Percentiles rank a stretch among this genome's conserved stretches.
Evolutionary conservation across 2,329 filamentous ascomycete genomes (phyloP).

Genomic region (Venturia nashicola): DNA sequence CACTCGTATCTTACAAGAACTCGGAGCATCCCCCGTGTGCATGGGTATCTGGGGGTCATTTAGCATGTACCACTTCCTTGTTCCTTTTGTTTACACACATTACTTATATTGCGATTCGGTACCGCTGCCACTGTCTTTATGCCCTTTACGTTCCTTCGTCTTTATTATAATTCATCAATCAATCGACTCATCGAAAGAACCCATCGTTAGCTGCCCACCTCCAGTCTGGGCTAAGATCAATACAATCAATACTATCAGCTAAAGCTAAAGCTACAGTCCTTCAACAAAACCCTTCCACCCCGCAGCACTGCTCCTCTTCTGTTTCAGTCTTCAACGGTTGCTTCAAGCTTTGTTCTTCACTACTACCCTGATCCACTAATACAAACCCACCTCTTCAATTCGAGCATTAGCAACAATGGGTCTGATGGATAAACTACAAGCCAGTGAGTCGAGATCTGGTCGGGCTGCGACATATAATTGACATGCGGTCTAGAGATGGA

Average conservation of each 20-base stretch:
- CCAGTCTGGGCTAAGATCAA: not conserved
- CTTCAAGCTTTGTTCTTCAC: not conserved
- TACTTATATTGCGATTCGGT: constrained; percentile 2
- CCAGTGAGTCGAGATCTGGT: not conserved
- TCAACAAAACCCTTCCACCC: not conserved
- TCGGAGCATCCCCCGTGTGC: not conserved
- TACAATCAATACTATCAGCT: not conserved
- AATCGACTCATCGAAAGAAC: not conserved
- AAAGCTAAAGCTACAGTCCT: not conserved
- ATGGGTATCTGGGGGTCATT: not conserved
- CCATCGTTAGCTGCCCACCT: not conserved
- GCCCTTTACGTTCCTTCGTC: not conserved
- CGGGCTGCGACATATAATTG: not conserved
- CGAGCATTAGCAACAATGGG: constrained; percentile 2
- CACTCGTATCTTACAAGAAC: not conserved
- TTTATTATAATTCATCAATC: not conserved
- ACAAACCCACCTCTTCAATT: not conserved
- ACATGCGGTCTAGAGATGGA: constrained; percentile 52
- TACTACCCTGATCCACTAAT: not conserved
- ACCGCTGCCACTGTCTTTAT: too few relatives aligned
- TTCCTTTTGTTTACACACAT: constrained; percentile 1
- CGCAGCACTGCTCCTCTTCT: not conserved
- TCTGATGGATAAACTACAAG: constrained; percentile 9
- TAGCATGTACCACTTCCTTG: not conserved
- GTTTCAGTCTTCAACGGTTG: not conserved